Evolutionary conservation across 2,329 filamentous ascomycete species (phyloP).

Genomic region (Helicocarpus griseus): DNA sequence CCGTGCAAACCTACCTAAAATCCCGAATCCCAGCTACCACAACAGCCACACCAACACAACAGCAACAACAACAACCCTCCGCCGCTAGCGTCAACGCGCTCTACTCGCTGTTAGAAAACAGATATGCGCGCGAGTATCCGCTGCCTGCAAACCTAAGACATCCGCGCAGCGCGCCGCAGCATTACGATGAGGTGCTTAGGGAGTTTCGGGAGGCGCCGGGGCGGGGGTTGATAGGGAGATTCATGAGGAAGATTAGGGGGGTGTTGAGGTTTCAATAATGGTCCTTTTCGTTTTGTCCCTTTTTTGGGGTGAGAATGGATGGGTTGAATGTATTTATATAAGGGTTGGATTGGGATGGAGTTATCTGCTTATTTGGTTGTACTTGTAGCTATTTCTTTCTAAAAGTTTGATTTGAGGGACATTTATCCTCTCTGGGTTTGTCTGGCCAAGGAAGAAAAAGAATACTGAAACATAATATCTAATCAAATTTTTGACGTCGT

Average conservation of each 20-base stretch:
- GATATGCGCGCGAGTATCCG: slow-evolving; percentile 44
- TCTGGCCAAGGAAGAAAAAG: too few relatives aligned
- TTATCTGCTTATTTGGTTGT: background rate
- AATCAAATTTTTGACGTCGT: too few relatives aligned
- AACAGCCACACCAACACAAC: slow-evolving; percentile 6
- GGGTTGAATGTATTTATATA: background rate
- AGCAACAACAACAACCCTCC: slow-evolving; percentile 12
- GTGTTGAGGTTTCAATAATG: slow-evolving; percentile 39
- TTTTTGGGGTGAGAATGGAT: background rate
- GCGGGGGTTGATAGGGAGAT: slow-evolving; percentile 36
- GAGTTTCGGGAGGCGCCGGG: slow-evolving; percentile 46
- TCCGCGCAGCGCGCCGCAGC: slow-evolving; percentile 41
- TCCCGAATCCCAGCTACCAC: slow-evolving; percentile 19
- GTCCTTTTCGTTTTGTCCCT: too few relatives aligned
- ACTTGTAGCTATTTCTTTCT: background rate
- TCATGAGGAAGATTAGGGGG: slow-evolving; percentile 39
- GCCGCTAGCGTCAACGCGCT: slow-evolving; percentile 44
- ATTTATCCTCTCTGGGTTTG: too few relatives aligned
- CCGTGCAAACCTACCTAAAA: slow-evolving; percentile 34
- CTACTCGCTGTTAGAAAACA: slow-evolving; percentile 50
- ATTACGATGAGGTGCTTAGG: slow-evolving; percentile 43
- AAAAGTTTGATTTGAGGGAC: background rate
- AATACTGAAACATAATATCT: too few relatives aligned
- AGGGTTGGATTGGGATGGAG: background rate
- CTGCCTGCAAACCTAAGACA: slow-evolving; percentile 37